Conservation (phyloP, 2,329 filamentous ascomycete species). For the Aurifilum marmelostoma region DNA sequence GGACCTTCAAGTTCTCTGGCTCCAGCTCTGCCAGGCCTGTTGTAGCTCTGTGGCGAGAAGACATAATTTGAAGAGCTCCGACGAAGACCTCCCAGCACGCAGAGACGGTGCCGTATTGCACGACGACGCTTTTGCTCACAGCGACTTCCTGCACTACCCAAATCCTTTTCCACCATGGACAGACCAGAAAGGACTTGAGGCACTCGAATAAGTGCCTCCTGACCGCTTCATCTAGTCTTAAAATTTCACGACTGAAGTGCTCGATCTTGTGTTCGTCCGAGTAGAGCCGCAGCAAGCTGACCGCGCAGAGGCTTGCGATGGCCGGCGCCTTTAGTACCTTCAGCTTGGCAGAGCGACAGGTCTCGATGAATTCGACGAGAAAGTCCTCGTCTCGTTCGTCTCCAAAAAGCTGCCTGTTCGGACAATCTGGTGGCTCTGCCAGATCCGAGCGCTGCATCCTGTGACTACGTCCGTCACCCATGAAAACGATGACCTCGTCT, state of each 20-base stretch:
- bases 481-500: conserved; percentile 18
- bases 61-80: neutral
- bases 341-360: neutral
- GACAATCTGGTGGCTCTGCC: neutral
- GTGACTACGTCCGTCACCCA: conserved; percentile 20
- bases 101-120: conserved; percentile 12
- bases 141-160: conserved; percentile 21
- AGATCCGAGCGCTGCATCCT: conserved; percentile 4
- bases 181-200: conserved; percentile 1
- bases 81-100: conserved; percentile 6
- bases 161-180: conserved; percentile 22
- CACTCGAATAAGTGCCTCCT: conserved; percentile 17
- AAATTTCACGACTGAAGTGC: neutral
- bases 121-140: neutral
- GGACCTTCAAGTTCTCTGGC: conserved; percentile 18
- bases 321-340: neutral
- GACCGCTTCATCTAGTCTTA: neutral
- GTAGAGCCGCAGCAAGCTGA: conserved; percentile 11
- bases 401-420: neutral
- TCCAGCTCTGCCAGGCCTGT: neutral
- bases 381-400: neutral
- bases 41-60: neutral
- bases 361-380: neutral
- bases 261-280: neutral
- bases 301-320: neutral